Percentiles rank a stretch among this genome's conserved stretches.
These are phyloP conservation scores for Pythium aphanidermatum DNA, from an alignment of 352 stramenopile genomes.

Conservation along the genomic window DNA sequence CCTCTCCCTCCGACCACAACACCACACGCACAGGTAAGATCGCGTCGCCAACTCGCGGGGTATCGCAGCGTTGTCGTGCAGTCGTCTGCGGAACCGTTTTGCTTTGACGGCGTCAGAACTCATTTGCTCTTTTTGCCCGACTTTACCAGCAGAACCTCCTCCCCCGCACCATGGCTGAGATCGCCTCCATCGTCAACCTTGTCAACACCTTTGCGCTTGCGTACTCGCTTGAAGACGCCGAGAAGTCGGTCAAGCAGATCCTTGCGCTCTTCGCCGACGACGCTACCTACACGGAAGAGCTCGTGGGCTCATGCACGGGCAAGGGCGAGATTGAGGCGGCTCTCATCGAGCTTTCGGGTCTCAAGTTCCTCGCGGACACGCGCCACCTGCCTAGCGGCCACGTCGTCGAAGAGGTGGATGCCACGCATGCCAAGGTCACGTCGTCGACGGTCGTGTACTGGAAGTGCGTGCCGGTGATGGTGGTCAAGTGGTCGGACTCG, in stretches of 20 bases:
- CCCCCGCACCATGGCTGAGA: conserved; percentile 45
- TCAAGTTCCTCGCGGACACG: conserved; percentile 81
- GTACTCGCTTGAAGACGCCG: conserved; percentile 75
- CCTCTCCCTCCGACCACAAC: too few relatives aligned
- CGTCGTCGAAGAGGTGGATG: conserved; percentile 59
- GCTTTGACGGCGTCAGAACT: conserved; percentile 1
- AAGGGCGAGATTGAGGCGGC: conserved; percentile 66
- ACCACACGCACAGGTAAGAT: too few relatives aligned
- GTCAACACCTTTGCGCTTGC: conserved; percentile 75
- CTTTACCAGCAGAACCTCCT: not conserved
- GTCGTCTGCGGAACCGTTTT: not conserved
- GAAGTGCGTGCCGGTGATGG: conserved; percentile 82
- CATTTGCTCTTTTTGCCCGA: conserved; percentile 7
- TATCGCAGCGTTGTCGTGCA: conserved; percentile 3
- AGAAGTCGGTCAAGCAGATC: conserved; percentile 60
- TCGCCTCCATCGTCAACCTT: conserved; percentile 76
- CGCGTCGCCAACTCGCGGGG: too few relatives aligned
- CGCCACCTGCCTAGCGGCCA: conserved; percentile 76
- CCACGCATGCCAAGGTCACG: conserved; percentile 43
- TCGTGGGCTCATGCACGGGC: conserved; percentile 54
- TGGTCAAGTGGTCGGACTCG: conserved; percentile 74
- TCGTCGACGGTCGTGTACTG: conserved; percentile 75
- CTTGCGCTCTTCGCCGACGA: conserved; percentile 68
- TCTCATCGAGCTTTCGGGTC: conserved; percentile 54
- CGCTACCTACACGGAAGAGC: conserved; percentile 69